Evolutionary conservation across 2,329 filamentous ascomycete species (phyloP).

Genomic region (Leptographium flavum): DNA sequence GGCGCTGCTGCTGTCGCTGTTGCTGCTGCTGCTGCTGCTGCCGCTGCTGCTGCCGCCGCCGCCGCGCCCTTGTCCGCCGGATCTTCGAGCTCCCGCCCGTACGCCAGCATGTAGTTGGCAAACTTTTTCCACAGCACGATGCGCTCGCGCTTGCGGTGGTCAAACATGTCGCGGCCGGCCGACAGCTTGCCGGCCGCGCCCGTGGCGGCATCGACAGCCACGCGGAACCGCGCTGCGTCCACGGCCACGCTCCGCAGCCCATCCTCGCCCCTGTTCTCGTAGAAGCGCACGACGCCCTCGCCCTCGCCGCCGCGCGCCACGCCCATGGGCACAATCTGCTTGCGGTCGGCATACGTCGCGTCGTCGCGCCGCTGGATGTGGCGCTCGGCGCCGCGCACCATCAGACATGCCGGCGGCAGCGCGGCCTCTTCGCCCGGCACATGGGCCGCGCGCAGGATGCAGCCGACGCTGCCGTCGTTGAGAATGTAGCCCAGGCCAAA

Average conservation of each 20-base stretch:
- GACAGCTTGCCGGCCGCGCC: constrained; percentile 46
- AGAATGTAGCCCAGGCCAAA: constrained; percentile 75
- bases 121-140: constrained; percentile 61
- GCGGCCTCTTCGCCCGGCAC: constrained; percentile 29
- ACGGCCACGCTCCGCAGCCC: constrained; percentile 52
- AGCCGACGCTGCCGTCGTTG: constrained; percentile 68
- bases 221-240: constrained; percentile 45
- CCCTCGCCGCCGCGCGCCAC: not conserved
- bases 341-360: constrained; percentile 37
- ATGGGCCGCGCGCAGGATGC: constrained; percentile 44
- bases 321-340: constrained; percentile 47
- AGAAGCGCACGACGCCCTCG: constrained; percentile 47
- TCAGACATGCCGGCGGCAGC: constrained; percentile 55
- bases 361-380: constrained; percentile 52
- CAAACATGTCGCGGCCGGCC: constrained; percentile 48
- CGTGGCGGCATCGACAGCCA: constrained; percentile 36
- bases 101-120: constrained; percentile 60
- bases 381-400: constrained; percentile 56
- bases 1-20: too few species aligned
- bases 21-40: constrained; percentile 7
- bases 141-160: constrained; percentile 51
- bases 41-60: constrained; percentile 4
- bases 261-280: constrained; percentile 52
- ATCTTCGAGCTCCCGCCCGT: constrained; percentile 61
- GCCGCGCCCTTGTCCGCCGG: constrained; percentile 10